These are phyloP conservation scores for Cyberlindnera lachancei DNA, from an alignment of 805 yeast genomes.

Conservation along the genomic window DNA sequence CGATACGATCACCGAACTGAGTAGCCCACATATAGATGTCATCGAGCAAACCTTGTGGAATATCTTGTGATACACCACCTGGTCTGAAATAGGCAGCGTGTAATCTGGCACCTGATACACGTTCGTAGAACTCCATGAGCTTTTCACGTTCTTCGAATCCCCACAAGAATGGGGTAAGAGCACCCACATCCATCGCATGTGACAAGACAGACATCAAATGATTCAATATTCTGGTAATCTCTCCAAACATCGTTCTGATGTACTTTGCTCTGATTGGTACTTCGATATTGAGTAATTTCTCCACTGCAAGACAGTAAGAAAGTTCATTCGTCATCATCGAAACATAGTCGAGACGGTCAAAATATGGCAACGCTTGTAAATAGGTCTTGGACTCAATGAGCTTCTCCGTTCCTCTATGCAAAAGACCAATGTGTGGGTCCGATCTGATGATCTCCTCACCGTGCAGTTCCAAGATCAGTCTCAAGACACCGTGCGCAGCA, in stretches of 20 bases:
- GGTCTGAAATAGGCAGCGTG: constrained; percentile 87
- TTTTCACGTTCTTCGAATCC: constrained; percentile 92
- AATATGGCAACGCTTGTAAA: constrained; percentile 82
- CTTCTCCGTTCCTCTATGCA: constrained; percentile 86
- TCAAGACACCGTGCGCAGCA: constrained; percentile 88
- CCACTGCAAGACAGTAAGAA: constrained; percentile 77
- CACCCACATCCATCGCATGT: constrained; percentile 94
- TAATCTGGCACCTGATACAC: constrained; percentile 85
- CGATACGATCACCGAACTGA: constrained; percentile 87
- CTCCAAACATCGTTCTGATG: constrained; percentile 80
- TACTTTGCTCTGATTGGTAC: constrained; percentile 82
- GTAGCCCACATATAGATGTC: constrained; percentile 96
- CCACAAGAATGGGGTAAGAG: constrained; percentile 88
- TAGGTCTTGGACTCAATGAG: constrained; percentile 81
- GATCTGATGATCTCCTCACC: constrained; percentile 85
- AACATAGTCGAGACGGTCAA: constrained; percentile 80
- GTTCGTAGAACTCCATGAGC: constrained; percentile 86
- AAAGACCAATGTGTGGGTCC: constrained; percentile 83
- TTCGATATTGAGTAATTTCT: constrained; percentile 75
- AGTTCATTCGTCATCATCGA: constrained; percentile 89
- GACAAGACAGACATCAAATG: constrained; percentile 82
- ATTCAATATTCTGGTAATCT: constrained; percentile 75
- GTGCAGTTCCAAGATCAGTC: constrained; percentile 76
- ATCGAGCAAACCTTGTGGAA: constrained; percentile 80
- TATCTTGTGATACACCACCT: constrained; percentile 86